Conservation (phyloP, 768 basidiomycete species). For the Naganishia friedmannii region DNA sequence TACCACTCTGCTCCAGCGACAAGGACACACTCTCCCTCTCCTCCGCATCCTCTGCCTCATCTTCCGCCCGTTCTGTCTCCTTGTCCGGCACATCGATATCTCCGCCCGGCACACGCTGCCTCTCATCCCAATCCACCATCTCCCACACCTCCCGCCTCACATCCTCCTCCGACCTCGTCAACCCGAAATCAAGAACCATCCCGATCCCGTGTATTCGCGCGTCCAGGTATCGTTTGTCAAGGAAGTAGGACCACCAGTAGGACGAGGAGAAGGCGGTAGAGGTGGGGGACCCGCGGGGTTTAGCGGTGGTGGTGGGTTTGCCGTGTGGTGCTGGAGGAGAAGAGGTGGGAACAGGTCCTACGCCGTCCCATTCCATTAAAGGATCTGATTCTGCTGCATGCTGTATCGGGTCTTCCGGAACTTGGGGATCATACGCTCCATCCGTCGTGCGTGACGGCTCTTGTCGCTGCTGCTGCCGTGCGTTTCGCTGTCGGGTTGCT, state of each 20-base stretch:
- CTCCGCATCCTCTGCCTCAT: background rate
- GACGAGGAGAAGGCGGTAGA: too few species aligned
- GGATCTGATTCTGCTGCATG: background rate
- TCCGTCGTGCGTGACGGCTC: background rate
- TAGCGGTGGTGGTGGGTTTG: too few species aligned
- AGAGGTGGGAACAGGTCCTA: background rate
- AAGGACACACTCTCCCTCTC: background rate
- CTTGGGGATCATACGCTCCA: background rate
- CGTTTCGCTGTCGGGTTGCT: background rate
- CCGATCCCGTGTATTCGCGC: conserved; percentile 30
- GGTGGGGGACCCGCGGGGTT: too few species aligned
- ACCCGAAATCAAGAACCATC: conserved; percentile 29
- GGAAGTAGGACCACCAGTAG: conserved; percentile 8
- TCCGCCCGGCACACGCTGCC: background rate
- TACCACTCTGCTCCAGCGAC: background rate
- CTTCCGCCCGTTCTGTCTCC: too few species aligned
- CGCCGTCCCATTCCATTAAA: conserved; percentile 7
- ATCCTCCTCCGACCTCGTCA: conserved; percentile 22
- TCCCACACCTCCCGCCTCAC: conserved; percentile 32
- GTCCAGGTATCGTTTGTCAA: conserved; percentile 21
- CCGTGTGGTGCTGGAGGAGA: background rate
- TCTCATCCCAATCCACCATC: conserved; percentile 29
- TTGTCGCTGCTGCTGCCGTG: background rate
- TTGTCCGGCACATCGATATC: background rate
- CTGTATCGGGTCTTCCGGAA: background rate